Base-by-base conservation (phyloP, 116 monocot genomes). In the Trichopus zeylanicus region DNA sequence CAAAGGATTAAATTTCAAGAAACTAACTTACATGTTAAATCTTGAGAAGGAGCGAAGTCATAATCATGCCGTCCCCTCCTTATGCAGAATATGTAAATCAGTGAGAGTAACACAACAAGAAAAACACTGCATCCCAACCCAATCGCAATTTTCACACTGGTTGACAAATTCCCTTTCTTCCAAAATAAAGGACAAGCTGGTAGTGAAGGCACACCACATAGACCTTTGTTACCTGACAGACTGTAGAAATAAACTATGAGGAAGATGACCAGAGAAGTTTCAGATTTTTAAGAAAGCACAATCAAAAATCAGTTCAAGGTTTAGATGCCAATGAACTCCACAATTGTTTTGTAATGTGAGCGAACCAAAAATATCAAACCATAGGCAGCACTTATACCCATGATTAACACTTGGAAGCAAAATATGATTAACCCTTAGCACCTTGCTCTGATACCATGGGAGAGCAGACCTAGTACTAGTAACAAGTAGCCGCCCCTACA, bases 131-230 rank as follows among this genome's bases (percentile, higher is more conserved):
- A 83, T 29, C 87, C 78, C 24, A 88, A 51, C 18, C 73, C 83
- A 55, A 95, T 67, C 55, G 87, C 86, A 68, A 90, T 69, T 70
- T 95, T 90, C 8, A 76, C 95, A 34, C 72, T 65, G 8, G 58
- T 76, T 7, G 84, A 87, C 57, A 95, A 70, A 2, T 71, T 73
- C 61, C 79, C 73, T 76, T 72, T 89, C 23, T 76, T 70, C 95
- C 95, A 95, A 55, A 89, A 87, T 27, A 86, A 72, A 49, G 95
- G 76, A 65, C 95, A 95, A 59, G 71, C 74, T 28, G 95, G 90
- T 67, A 95, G 70, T 49, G 90, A 77, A 47, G 95, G 95, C 48
- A 90, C 95, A 57, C 95, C 95, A 64, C 95, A 95, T 30, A 95
- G 70, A 16, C 84, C 87, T 64, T 77, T 89, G 62, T 95, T 95